Evolutionary conservation across 2,329 filamentous ascomycete genomes (phyloP).

Genomic region (Penicillium decumbens): DNA sequence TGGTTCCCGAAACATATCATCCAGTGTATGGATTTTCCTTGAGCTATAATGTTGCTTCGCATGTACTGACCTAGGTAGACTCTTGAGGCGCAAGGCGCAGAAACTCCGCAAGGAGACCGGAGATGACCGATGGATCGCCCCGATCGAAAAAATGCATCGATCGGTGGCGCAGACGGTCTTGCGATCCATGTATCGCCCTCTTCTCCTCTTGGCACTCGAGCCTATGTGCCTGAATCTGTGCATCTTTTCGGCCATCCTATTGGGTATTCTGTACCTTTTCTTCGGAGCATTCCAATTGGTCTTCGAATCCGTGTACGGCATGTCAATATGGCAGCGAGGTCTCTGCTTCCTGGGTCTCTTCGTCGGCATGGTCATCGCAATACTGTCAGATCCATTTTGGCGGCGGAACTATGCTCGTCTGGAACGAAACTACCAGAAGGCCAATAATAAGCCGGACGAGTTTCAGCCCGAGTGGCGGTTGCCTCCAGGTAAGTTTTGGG

Average conservation of each 20-base stretch:
- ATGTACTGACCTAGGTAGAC: constrained; percentile 45
- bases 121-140: constrained; percentile 70
- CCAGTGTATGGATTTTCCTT: constrained; percentile 40
- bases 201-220: constrained; percentile 73
- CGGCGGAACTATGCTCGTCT: constrained; percentile 43
- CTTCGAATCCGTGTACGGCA: constrained; percentile 68
- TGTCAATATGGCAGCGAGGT: constrained; percentile 75
- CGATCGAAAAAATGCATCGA: constrained; percentile 67
- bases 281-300: constrained; percentile 83
- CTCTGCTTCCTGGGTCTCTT: constrained; percentile 63
- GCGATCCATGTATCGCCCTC: constrained; percentile 59
- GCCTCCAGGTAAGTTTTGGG: constrained; percentile 53
- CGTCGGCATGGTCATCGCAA: constrained; percentile 46
- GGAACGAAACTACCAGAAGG: constrained; percentile 36
- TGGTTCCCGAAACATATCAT: constrained; percentile 85
- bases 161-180: constrained; percentile 62
- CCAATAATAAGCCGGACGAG: constrained; percentile 35
- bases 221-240: constrained; percentile 83
- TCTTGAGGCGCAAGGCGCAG: constrained; percentile 68
- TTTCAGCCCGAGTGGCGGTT: constrained; percentile 85
- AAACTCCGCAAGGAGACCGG: constrained; percentile 68
- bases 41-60: neutral
- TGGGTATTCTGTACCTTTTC: constrained; percentile 85
- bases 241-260: constrained; percentile 74
- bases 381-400: constrained; percentile 46